Base-by-base conservation (phyloP, 2,329 filamentous ascomycete species). In the Nemania sp. region DNA sequence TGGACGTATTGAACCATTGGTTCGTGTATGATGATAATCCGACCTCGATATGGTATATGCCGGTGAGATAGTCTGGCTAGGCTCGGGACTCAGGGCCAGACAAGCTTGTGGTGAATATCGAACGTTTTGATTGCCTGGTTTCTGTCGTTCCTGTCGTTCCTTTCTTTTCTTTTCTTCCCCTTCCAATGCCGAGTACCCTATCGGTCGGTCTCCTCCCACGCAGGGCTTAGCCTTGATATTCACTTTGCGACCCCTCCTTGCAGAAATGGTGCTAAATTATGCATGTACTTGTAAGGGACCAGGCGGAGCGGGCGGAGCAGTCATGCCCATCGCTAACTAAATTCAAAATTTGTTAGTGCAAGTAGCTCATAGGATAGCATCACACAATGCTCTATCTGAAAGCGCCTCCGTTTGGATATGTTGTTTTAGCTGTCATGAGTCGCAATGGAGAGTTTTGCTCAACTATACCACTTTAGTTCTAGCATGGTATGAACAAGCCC, bases 1-100 rank as follows among this genome's bases (percentile, higher is more conserved):
- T 88, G 84, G 58, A 86, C 78, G 72, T 89, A 90, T 66, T 86
- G 83, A 23, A 87, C 83, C 85, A 88, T 89, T 24, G 36, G 34
- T 49, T 44, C 22, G 42, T 3, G 41, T 12, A 8, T 5, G 42
- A 50, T 44, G 53, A 39, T 45, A 50, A 24, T 41, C 41, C 47
- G 31, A 37, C 12, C 40, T 51, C 36, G 45, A 49, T 22, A 22
- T 14, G 8, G 12, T 34, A 34, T 14, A 6, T 20, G 37, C 6
- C 15, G 46, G 30, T 24, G n/a, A n/a, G n/a, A n/a, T 7, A 7
- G 33, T 33, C 12, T 33, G 30, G 5, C 4, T 33, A n/a, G 12
- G 26, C 15, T 39, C 39, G 24, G 33, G 9, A 36, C 34, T 48
- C 37, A 31, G 48, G 31, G 33, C 23, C 43, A 19, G 43, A 42